Conservation (phyloP, 2,329 filamentous ascomycete species). For the Boeremia exigua region DNA sequence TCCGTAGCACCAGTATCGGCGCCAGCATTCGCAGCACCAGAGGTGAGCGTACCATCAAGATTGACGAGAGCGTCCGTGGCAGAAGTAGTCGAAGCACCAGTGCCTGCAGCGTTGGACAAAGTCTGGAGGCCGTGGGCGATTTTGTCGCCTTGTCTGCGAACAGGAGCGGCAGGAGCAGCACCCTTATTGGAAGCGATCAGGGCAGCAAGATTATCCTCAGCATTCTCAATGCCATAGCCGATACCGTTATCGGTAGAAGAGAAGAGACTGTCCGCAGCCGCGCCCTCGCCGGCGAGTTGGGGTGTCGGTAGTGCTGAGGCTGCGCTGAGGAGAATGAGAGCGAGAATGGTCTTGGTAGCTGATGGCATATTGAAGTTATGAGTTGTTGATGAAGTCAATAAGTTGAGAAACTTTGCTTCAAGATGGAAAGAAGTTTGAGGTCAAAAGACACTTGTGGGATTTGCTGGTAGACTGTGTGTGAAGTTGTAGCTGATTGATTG, state of each 20-base stretch:
- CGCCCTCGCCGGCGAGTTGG: slow-evolving; percentile 10
- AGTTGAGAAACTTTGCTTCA: neutral
- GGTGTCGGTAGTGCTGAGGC: neutral
- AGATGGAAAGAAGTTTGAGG: neutral
- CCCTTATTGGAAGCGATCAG: neutral
- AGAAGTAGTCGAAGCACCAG: neutral
- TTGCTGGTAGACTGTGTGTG: too few relatives aligned
- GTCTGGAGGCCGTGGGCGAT: neutral
- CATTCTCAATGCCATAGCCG: slow-evolving; percentile 4
- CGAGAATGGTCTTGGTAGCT: neutral
- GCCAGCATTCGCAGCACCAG: slow-evolving; percentile 3
- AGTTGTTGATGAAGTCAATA: neutral
- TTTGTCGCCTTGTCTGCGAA: slow-evolving; percentile 7
- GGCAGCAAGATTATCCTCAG: slow-evolving; percentile 3
- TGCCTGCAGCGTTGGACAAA: neutral
- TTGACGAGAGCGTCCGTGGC: neutral
- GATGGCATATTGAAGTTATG: neutral
- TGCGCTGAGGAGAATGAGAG: neutral
- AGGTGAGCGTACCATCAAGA: slow-evolving; percentile 1
- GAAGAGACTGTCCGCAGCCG: slow-evolving; percentile 2
- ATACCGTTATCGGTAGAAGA: slow-evolving; percentile 1
- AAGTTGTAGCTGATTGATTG: neutral
- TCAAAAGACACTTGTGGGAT: neutral
- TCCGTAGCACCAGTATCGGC: neutral
- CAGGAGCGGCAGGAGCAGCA: neutral